Percentiles rank a stretch among this genome's conserved stretches.
Conservation (phyloP, 75 land plant genomes). For the Picea sitchensis region DNA sequence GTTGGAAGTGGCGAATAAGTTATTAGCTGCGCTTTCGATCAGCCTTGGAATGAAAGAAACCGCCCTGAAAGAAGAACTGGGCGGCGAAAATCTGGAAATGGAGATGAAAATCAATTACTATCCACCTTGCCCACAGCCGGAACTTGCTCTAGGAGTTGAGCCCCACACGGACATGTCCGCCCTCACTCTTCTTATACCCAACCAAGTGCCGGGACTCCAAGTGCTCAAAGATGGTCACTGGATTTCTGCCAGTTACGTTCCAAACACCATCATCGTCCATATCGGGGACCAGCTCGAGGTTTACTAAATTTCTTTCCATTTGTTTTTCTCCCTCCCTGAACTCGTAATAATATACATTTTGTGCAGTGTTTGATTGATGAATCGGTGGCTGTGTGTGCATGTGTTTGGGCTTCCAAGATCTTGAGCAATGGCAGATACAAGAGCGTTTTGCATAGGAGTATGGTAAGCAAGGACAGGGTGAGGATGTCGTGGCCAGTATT, state of each 20-base stretch:
- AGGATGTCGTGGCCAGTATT: constrained; percentile 77
- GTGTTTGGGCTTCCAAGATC: constrained; percentile 23
- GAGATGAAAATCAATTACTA: constrained; percentile 55
- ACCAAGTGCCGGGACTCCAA: constrained; percentile 48
- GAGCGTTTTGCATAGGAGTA: constrained; percentile 52
- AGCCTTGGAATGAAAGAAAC: constrained; percentile 41
- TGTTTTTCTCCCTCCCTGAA: too few relatives aligned
- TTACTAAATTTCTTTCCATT: neutral
- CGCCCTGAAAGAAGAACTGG: constrained; percentile 28
- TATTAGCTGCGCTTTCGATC: constrained; percentile 30
- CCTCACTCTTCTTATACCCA: constrained; percentile 41
- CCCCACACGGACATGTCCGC: constrained; percentile 61
- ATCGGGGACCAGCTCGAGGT: constrained; percentile 69
- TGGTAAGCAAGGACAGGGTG: constrained; percentile 50
- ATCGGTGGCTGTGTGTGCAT: neutral
- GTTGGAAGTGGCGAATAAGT: constrained; percentile 35
- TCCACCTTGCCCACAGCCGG: constrained; percentile 61
- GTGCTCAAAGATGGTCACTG: constrained; percentile 37
- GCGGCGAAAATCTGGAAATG: constrained; percentile 39
- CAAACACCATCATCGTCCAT: constrained; percentile 42
- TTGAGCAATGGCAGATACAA: constrained; percentile 72
- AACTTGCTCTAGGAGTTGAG: constrained; percentile 42
- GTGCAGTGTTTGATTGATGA: neutral
- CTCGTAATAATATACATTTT: neutral
- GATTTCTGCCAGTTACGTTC: constrained; percentile 30